phyloP scores from a whole-genome alignment of 805 yeast species.

The Candida cerambycidarum region DNA sequence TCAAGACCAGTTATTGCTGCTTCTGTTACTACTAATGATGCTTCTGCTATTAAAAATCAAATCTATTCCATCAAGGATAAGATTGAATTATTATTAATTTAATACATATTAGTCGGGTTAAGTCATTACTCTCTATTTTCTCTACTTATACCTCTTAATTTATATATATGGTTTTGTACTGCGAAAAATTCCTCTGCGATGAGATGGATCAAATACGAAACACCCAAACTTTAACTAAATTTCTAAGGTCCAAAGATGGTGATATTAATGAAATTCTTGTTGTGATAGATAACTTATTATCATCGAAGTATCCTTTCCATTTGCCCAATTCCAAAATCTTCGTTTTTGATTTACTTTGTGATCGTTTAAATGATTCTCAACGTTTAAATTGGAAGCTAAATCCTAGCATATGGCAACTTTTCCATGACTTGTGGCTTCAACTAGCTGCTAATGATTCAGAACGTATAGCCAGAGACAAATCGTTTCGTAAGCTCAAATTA shows the following conservation, averaged over 20 bases:
- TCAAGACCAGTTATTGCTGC: conserved; percentile 99
- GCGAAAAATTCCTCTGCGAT: conserved; percentile 10
- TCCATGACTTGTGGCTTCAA: conserved; percentile 38
- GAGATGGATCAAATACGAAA: conserved; percentile 18
- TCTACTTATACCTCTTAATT: background rate
- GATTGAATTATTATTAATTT: conserved; percentile 93
- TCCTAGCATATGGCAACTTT: conserved; percentile 50
- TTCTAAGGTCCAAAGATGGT: conserved; percentile 54
- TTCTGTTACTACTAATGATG: conserved; percentile 96
- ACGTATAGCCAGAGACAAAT: conserved; percentile 32
- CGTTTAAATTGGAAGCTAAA: conserved; percentile 43
- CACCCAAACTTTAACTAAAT: conserved; percentile 54
- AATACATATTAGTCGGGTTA: conserved; percentile 7
- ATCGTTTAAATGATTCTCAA: conserved; percentile 54
- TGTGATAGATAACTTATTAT: conserved; percentile 31
- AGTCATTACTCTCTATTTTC: background rate
- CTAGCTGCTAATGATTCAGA: conserved; percentile 20
- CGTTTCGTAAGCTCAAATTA: conserved; percentile 41
- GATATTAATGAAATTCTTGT: conserved; percentile 41
- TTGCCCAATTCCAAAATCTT: conserved; percentile 59
- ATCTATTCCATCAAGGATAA: conserved; percentile 97
- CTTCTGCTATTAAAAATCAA: conserved; percentile 95
- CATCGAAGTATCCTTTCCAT: conserved; percentile 32
- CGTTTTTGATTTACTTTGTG: conserved; percentile 58
- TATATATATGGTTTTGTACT: background rate